Conservation (phyloP, 2,329 filamentous ascomycete species). For the Aspergillus sp. region DNA sequence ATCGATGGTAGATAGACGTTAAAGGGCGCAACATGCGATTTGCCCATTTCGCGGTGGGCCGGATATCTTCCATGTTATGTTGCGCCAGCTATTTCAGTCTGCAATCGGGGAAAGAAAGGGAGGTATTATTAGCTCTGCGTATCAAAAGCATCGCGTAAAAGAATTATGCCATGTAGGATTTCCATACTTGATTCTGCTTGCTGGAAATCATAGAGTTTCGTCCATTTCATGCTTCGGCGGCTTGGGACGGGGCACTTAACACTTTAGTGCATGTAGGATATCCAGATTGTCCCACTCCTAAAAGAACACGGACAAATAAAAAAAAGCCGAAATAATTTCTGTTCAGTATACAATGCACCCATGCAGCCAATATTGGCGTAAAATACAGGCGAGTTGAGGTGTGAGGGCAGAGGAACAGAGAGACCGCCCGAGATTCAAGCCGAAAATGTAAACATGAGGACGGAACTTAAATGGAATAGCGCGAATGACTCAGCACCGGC, state of each 20-base stretch:
- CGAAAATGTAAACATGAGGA: constrained; percentile 28
- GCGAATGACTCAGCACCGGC: constrained; percentile 4
- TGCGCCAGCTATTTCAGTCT: constrained; percentile 8
- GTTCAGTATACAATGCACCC: constrained; percentile 6
- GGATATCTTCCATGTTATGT: constrained; percentile 39
- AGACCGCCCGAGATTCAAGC: constrained; percentile 1
- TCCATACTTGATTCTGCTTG: constrained; percentile 7
- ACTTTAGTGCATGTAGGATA: background rate
- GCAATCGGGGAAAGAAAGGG: background rate
- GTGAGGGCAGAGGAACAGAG: background rate
- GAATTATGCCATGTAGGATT: background rate
- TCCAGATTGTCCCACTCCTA: background rate
- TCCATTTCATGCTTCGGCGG: constrained; percentile 11
- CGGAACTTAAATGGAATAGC: background rate
- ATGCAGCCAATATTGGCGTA: constrained; percentile 10
- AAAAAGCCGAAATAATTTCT: constrained; percentile 9
- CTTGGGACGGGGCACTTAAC: background rate
- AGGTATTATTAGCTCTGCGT: background rate
- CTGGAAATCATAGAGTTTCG: constrained; percentile 7
- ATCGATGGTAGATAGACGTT: constrained; percentile 38
- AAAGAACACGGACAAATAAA: background rate
- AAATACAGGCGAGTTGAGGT: constrained; percentile 6
- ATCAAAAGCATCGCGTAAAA: background rate
- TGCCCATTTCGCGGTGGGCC: constrained; percentile 43
- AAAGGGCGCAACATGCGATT: constrained; percentile 45